Conservation (phyloP, 768 basidiomycete species). For the Pholiota molesta region DNA sequence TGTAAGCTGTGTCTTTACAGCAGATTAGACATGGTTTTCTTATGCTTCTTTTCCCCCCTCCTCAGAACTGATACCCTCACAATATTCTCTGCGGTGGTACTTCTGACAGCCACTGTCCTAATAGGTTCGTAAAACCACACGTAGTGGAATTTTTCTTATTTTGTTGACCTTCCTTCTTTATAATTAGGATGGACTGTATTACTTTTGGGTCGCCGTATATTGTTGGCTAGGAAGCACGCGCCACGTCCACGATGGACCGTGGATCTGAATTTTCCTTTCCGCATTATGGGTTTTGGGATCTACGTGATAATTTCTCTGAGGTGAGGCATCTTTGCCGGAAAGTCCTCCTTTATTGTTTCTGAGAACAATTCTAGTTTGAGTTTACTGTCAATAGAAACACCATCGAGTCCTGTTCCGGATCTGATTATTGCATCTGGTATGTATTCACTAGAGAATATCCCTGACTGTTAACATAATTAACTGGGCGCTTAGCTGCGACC, state of each 20-base stretch:
- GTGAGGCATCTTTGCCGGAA: conserved; percentile 22
- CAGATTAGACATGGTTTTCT: not conserved
- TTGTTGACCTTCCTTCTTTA: not conserved
- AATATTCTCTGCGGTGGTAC: conserved; percentile 39
- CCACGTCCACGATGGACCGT: conserved; percentile 24
- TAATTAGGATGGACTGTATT: conserved; percentile 41
- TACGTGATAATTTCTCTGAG: conserved; percentile 46
- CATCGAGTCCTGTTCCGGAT: conserved; percentile 49
- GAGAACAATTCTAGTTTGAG: conserved; percentile 37
- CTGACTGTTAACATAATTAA: not conserved
- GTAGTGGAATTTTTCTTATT: too few species aligned
- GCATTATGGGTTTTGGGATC: conserved; percentile 47
- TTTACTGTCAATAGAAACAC: conserved; percentile 45
- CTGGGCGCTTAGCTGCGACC: conserved; percentile 37
- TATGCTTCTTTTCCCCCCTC: not conserved
- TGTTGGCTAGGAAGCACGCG: conserved; percentile 24
- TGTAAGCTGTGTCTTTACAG: conserved; percentile 32
- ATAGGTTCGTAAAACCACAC: conserved; percentile 33
- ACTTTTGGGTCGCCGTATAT: conserved; percentile 40
- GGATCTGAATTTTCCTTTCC: conserved; percentile 48
- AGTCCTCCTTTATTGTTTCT: not conserved
- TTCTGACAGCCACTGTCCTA: conserved; percentile 40
- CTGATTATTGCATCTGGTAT: conserved; percentile 48
- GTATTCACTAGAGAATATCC: conserved; percentile 9
- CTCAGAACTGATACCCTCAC: conserved; percentile 44